Conservation (phyloP, 1,284 basidiomycete genomes). For the Puccinia triticina region DNA sequence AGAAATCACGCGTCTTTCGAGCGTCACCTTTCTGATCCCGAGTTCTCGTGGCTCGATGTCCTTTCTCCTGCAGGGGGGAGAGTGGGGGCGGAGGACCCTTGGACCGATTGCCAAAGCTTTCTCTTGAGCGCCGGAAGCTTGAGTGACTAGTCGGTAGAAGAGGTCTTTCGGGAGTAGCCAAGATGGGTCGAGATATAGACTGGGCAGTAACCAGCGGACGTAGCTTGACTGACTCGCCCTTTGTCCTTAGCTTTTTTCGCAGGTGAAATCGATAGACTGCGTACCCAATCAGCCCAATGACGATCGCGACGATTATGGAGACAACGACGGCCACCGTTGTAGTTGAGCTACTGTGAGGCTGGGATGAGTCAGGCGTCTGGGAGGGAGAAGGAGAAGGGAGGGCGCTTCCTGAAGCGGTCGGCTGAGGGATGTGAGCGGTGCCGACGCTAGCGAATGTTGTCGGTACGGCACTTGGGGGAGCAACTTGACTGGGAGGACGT, state of each 20-base stretch:
- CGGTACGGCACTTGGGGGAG: background rate
- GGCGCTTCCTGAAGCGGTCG: background rate
- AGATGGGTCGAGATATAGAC: slow-evolving; percentile 24
- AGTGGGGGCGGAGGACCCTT: background rate
- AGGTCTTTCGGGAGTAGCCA: background rate
- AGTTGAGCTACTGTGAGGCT: background rate
- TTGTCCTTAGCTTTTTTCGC: slow-evolving; percentile 4
- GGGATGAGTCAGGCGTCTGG: slow-evolving; percentile 1
- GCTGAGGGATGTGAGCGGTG: background rate
- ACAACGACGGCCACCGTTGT: slow-evolving; percentile 29
- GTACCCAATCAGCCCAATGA: slow-evolving; percentile 14
- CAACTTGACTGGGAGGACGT: background rate
- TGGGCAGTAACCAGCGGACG: slow-evolving; percentile 27
- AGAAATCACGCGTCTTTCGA: slow-evolving; percentile 10
- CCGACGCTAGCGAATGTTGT: slow-evolving; percentile 2
- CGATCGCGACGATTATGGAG: background rate
- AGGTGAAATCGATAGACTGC: slow-evolving; percentile 30
- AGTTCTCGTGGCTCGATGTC: background rate
- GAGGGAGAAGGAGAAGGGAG: background rate
- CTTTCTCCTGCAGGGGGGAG: background rate
- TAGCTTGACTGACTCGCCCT: slow-evolving; percentile 1
- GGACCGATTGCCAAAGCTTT: background rate
- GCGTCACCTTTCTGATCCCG: background rate
- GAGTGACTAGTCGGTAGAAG: background rate
- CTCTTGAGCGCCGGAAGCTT: slow-evolving; percentile 13